Percentiles rank a stretch among this genome's conserved stretches.
These are phyloP conservation scores for Lipomyces spencermartinsiae DNA, from an alignment of 805 yeast species.

Conservation along the genomic window DNA sequence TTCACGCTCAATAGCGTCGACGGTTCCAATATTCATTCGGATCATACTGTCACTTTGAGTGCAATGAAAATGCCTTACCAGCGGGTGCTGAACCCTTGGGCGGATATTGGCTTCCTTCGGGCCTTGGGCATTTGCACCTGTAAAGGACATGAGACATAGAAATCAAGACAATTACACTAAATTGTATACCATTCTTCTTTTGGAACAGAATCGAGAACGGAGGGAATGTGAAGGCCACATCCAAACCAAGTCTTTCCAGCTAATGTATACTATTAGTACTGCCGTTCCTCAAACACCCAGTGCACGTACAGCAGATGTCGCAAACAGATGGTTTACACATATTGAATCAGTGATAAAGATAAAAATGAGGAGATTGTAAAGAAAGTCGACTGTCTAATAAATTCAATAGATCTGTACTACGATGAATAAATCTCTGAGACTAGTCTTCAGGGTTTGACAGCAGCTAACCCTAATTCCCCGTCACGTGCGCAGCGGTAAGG, in stretches of 20 bases:
- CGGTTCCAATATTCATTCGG: neutral
- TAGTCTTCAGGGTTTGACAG: no score
- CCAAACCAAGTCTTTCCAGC: constrained; percentile 44
- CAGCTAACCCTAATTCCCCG: no score
- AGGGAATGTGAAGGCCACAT: constrained; percentile 43
- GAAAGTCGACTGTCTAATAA: neutral
- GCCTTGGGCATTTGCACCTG: constrained; percentile 41
- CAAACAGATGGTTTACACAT: constrained; percentile 34
- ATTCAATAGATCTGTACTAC: no score
- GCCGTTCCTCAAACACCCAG: neutral
- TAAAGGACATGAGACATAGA: neutral
- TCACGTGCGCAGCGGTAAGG: neutral
- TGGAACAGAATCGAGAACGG: constrained; percentile 40
- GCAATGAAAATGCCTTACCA: constrained; percentile 15
- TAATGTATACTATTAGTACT: constrained; percentile 10
- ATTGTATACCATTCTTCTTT: constrained; percentile 39
- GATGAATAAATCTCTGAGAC: no score
- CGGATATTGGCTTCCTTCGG: constrained; percentile 37
- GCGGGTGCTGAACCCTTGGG: constrained; percentile 35
- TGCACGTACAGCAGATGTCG: constrained; percentile 28
- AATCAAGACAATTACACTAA: neutral
- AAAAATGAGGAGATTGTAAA: neutral
- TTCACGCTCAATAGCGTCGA: neutral
- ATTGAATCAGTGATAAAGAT: neutral
- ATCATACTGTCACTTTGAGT: neutral